These are phyloP conservation scores for Talaromyces sp. DNA, from an alignment of 2,329 filamentous ascomycete genomes.

Conservation along the genomic window DNA sequence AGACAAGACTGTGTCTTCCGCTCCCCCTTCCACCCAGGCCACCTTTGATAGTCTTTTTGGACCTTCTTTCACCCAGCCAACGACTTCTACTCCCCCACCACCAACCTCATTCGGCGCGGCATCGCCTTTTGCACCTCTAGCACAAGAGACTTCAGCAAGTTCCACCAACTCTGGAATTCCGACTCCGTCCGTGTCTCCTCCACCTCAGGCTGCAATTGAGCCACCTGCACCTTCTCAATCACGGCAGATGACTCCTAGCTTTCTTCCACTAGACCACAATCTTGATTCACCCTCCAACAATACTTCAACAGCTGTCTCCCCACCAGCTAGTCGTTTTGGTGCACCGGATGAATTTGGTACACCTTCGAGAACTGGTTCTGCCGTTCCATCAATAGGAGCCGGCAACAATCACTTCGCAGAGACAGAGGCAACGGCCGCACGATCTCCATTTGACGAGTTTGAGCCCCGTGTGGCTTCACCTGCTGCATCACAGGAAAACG, in stretches of 20 bases:
- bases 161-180: constrained; percentile 48
- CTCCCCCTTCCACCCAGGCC: constrained; percentile 56
- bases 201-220: constrained; percentile 39
- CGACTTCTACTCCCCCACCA: constrained; percentile 46
- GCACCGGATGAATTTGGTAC: constrained; percentile 43
- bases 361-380: constrained; percentile 27
- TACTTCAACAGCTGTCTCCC: constrained; percentile 69
- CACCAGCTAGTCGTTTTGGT: constrained; percentile 64
- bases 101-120: constrained; percentile 60
- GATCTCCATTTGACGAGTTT: constrained; percentile 36
- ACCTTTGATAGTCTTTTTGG: constrained; percentile 87
- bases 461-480: constrained; percentile 17
- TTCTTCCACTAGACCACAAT: constrained; percentile 64
- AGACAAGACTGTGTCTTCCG: constrained; percentile 50
- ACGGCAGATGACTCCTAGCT: constrained; percentile 54
- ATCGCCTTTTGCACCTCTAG: constrained; percentile 36
- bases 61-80: constrained; percentile 56
- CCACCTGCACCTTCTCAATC: constrained; percentile 48
- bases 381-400: not conserved
- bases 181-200: constrained; percentile 62
- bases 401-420: not conserved
- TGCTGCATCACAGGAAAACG: not conserved
- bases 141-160: constrained; percentile 41
- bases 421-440: constrained; percentile 18
- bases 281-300: constrained; percentile 61